A percentile compares a stretch with the other conserved stretches of the same genome.
Conservation (phyloP, 225 moss, liverwort and hornwort genomes). For the Climacium dendroides region DNA sequence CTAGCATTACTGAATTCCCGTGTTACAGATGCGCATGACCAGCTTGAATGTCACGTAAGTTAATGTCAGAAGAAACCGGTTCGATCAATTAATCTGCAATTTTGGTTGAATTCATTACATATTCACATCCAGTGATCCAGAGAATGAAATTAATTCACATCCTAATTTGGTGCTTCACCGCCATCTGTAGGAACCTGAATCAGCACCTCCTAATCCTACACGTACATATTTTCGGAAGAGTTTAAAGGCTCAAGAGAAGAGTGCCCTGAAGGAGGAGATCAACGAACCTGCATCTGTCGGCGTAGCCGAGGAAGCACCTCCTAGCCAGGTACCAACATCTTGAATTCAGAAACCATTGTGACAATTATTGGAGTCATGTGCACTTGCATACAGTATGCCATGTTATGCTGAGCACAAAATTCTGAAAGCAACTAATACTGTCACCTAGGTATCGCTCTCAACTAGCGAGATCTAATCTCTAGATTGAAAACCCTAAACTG, state of each 20-base stretch:
- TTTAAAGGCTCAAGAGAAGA: neutral
- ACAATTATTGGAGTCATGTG: neutral
- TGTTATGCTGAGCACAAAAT: neutral
- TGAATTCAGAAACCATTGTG: neutral
- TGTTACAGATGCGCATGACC: neutral
- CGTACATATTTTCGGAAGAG: neutral
- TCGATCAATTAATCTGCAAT: neutral
- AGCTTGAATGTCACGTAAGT: neutral
- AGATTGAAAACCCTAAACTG: neutral
- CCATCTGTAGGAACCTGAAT: neutral
- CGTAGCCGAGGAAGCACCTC: neutral
- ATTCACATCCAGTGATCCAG: neutral
- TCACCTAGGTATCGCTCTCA: neutral
- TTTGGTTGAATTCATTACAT: neutral
- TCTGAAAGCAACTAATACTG: neutral
- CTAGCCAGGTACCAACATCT: neutral
- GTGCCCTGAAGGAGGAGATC: neutral
- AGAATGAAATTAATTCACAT: neutral
- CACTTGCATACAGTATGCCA: neutral
- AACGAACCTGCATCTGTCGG: neutral
- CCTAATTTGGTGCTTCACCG: neutral
- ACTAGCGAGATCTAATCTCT: neutral
- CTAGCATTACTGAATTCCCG: neutral
- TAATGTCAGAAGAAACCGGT: neutral
- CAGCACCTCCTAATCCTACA: neutral